Evolutionary conservation across 2,329 filamentous ascomycete genomes (phyloP), one percentile per base, ranked within the genome.

Genomic region (Biscogniauxia sp.): DNA sequence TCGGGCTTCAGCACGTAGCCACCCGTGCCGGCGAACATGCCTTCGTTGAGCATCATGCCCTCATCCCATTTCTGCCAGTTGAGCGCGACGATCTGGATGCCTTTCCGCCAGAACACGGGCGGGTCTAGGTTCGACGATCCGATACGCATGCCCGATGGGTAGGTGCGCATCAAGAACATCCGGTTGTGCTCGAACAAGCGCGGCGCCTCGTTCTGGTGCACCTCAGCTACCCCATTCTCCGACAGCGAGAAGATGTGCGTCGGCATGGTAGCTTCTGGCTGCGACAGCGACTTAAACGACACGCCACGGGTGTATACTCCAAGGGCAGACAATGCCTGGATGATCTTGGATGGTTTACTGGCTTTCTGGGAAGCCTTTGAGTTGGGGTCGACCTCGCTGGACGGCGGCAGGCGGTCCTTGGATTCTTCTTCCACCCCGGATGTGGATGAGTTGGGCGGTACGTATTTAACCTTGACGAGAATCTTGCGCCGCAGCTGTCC

Each of bases 11-110:
- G 80, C 1, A 95, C 87, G 79, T 93, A 97, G 20, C 93, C 93
- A n/a, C 83, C 82, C 0, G 90, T 91, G 11, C 89, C 90, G 1
- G 87, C 84, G 75, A 97, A 97, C 92, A 96, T 95, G 68, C 87
- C 93, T 71, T 95, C 88, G 72, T 97, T 97, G 15, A 97, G 83
- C 94, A 97, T 97, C 88, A 96, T 96, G 32, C 92, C 93, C 68
- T 92, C 89, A 70, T 97, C 93, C 75, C 90, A 88, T 63, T 88
- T 89, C 75, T 98, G 93, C 92, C 93, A 98, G 77, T 97, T 97
- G 62, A 98, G 80, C 0, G 93, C 93, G 1, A 96, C 92, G 68
- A 97, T 89, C 75, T 97, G 93, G 2, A 96, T 89, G 15, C 93
- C 93, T 65, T 91, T 88, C 32, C 92, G 84, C 93, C 93, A 97